Evolutionary conservation across 2,329 filamentous ascomycete species (phyloP).

Genomic region (Blumeria hordei): DNA sequence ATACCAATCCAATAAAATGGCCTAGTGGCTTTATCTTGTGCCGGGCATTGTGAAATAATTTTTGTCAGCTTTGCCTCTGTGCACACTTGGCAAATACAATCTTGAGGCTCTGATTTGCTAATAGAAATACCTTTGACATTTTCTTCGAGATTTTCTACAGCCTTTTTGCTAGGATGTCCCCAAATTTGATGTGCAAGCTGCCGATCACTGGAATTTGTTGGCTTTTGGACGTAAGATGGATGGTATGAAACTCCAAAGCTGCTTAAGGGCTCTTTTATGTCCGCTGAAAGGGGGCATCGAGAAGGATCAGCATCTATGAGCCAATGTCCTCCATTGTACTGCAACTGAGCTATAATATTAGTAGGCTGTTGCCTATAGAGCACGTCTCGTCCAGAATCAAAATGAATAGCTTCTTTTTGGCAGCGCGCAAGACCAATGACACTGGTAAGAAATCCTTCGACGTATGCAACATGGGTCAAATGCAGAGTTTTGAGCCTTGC

Average conservation of each 20-base stretch:
- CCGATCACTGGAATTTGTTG: background rate
- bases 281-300: background rate
- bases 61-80: too few species aligned
- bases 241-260: background rate
- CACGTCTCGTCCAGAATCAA: background rate
- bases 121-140: background rate
- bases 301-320: background rate
- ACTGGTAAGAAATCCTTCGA: too few species aligned
- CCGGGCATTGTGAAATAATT: too few species aligned
- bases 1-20: too few species aligned
- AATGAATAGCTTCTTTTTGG: too few species aligned
- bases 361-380: background rate
- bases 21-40: too few species aligned
- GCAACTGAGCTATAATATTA: background rate
- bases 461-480: too few species aligned
- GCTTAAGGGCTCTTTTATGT: background rate
- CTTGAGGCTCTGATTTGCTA: background rate
- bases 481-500: too few species aligned
- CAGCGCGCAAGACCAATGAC: too few species aligned
- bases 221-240: background rate
- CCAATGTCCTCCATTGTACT: background rate
- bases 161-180: background rate
- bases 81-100: background rate
- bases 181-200: background rate
- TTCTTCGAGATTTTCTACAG: background rate